Conservation (phyloP, 192 early-diverging fungal species). For the Pilaira anomala region DNA sequence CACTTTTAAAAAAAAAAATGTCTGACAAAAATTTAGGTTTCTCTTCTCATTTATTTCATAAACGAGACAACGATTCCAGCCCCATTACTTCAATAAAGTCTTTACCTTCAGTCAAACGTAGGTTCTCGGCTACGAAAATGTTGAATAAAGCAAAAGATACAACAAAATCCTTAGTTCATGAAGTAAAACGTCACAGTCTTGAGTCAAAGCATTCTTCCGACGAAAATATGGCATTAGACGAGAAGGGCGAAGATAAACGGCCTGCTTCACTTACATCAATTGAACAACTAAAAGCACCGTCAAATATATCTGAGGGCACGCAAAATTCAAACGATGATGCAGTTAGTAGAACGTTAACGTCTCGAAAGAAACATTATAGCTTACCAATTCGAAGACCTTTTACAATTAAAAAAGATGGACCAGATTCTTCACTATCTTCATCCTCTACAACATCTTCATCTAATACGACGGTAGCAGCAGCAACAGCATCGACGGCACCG, state of each 20-base stretch:
- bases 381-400: slow-evolving; percentile 13
- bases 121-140: not conserved
- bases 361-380: slow-evolving; percentile 3
- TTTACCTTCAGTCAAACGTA: not conserved
- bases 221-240: too few species aligned
- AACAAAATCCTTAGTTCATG: slow-evolving; percentile 3
- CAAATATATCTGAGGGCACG: slow-evolving; percentile 4
- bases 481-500: not conserved
- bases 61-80: too few species aligned
- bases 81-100: not conserved
- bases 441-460: too few species aligned
- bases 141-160: slow-evolving; percentile 13
- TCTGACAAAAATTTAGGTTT: too few species aligned
- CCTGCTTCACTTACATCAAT: not conserved
- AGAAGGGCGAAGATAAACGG: too few species aligned
- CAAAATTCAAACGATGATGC: not conserved
- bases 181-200: slow-evolving; percentile 6
- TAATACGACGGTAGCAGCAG: too few species aligned
- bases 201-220: not conserved
- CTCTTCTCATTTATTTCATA: too few species aligned
- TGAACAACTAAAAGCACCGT: slow-evolving; percentile 3
- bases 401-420: slow-evolving; percentile 3
- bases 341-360: not conserved
- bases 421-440: not conserved
- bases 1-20: too few species aligned